These are phyloP conservation scores for Collybia mongolica DNA, from an alignment of 768 basidiomycete species.

Conservation along the genomic window DNA sequence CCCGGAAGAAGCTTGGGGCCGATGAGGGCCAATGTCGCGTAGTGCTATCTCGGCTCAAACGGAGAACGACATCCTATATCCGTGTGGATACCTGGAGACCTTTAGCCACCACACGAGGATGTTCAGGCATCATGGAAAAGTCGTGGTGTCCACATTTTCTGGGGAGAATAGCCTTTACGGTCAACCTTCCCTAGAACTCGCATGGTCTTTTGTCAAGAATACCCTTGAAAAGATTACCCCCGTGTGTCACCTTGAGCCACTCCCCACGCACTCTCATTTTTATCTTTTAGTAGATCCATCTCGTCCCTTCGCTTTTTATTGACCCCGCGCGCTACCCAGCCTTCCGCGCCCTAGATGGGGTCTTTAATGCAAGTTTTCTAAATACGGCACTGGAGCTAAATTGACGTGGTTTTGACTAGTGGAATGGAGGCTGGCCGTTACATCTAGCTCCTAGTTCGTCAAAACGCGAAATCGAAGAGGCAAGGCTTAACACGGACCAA, in stretches of 20 bases:
- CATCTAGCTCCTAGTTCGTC: conserved; percentile 42
- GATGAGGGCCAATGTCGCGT: neutral
- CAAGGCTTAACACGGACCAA: conserved; percentile 4
- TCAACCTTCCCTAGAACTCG: conserved; percentile 19
- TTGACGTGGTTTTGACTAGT: conserved; percentile 36
- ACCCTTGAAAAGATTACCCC: conserved; percentile 26
- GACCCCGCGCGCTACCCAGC: conserved; percentile 48
- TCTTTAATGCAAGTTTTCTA: conserved; percentile 48
- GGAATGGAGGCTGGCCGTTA: conserved; percentile 81
- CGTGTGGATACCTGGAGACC: conserved; percentile 53
- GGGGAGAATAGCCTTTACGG: conserved; percentile 73
- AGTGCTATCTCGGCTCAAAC: conserved; percentile 57
- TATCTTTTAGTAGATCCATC: conserved; percentile 46
- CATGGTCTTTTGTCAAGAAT: no score
- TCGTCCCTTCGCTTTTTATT: conserved; percentile 71
- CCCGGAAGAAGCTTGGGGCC: neutral
- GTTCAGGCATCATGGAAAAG: conserved; percentile 38
- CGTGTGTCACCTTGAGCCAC: conserved; percentile 61
- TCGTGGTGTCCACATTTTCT: conserved; percentile 69
- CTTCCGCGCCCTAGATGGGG: conserved; percentile 57
- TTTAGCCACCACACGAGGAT: conserved; percentile 62
- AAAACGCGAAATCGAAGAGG: no score
- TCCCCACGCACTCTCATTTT: conserved; percentile 42
- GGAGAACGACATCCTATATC: conserved; percentile 42
- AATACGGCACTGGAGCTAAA: neutral